Conservation (phyloP, 306 rosid genomes). For the Abrus precatorius region DNA sequence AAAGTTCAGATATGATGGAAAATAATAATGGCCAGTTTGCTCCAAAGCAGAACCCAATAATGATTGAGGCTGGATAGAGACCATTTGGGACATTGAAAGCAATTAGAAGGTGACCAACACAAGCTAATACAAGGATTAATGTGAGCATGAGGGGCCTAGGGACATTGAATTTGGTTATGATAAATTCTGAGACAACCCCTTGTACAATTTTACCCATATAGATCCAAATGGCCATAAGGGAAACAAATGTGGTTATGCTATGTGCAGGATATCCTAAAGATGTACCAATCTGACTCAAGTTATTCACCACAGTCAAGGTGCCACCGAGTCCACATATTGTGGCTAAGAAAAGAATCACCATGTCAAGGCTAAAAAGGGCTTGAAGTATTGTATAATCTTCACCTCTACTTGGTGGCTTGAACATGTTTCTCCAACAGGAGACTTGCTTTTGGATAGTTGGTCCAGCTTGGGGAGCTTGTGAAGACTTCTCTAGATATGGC, state of each 20-base stretch:
- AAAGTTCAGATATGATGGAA: slow-evolving; percentile 85
- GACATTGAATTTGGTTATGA: slow-evolving; percentile 49
- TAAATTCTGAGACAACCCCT: slow-evolving; percentile 59
- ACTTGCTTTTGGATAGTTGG: neutral
- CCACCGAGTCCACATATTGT: slow-evolving; percentile 76
- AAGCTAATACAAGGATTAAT: slow-evolving; percentile 50
- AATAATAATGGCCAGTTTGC: slow-evolving; percentile 83
- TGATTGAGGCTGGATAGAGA: slow-evolving; percentile 67
- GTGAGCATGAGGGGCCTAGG: slow-evolving; percentile 67
- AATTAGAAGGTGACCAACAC: slow-evolving; percentile 62
- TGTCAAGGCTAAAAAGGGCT: slow-evolving; percentile 70
- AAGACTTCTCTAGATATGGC: slow-evolving; percentile 15
- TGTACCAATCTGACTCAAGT: slow-evolving; percentile 72
- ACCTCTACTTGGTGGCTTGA: slow-evolving; percentile 59
- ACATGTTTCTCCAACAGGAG: slow-evolving; percentile 49
- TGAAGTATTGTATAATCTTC: slow-evolving; percentile 71
- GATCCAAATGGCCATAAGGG: slow-evolving; percentile 67
- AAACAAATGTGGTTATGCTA: slow-evolving; percentile 61
- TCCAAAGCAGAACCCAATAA: slow-evolving; percentile 80
- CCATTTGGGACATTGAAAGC: slow-evolving; percentile 63
- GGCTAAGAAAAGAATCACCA: slow-evolving; percentile 62
- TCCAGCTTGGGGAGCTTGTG: neutral
- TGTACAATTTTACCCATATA: slow-evolving; percentile 58
- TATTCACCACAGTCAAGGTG: slow-evolving; percentile 59
- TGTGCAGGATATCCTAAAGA: slow-evolving; percentile 58